Percentiles rank a stretch among this genome's conserved stretches.
These are phyloP conservation scores for Silybum marianum DNA, from an alignment of 129 eudicot species.

Conservation along the genomic window DNA sequence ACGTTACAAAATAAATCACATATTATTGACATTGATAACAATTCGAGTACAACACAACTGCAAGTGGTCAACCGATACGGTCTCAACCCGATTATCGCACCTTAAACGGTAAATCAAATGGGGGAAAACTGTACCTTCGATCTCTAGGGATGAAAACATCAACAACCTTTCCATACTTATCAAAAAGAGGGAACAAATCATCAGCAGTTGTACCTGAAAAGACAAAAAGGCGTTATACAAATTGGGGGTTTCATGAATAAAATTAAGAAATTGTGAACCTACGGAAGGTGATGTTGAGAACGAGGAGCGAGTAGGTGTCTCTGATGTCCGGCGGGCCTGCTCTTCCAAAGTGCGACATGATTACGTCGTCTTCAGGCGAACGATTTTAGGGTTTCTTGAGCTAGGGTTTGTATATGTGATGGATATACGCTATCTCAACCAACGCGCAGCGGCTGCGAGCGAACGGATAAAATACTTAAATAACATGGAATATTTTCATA, in stretches of 20 bases:
- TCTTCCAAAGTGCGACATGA: slow-evolving; percentile 98
- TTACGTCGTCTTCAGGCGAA: background rate
- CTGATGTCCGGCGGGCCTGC: slow-evolving; percentile 96
- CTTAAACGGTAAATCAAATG: background rate
- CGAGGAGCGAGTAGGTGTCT: slow-evolving; percentile 95
- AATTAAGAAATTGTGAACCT: background rate
- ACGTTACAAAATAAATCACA: background rate
- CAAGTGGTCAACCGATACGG: background rate
- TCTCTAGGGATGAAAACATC: slow-evolving; percentile 98
- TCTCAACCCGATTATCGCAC: background rate
- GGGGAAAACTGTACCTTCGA: slow-evolving; percentile 53
- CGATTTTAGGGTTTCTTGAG: slow-evolving; percentile 28
- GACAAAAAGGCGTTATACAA: background rate
- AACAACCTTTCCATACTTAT: slow-evolving; percentile 94
- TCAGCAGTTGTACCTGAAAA: slow-evolving; percentile 87
- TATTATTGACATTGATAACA: background rate
- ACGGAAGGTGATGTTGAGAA: slow-evolving; percentile 98
- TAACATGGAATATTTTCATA: background rate
- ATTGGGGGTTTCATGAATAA: background rate
- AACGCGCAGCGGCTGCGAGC: slow-evolving; percentile 11
- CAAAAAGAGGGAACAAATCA: slow-evolving; percentile 91
- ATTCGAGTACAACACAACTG: background rate
- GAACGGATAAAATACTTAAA: slow-evolving; percentile 28
- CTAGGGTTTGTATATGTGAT: slow-evolving; percentile 33
- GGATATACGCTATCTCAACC: background rate